phyloP scores from a whole-genome alignment of 805 yeast genomes.

The Candida morakotiae region DNA sequence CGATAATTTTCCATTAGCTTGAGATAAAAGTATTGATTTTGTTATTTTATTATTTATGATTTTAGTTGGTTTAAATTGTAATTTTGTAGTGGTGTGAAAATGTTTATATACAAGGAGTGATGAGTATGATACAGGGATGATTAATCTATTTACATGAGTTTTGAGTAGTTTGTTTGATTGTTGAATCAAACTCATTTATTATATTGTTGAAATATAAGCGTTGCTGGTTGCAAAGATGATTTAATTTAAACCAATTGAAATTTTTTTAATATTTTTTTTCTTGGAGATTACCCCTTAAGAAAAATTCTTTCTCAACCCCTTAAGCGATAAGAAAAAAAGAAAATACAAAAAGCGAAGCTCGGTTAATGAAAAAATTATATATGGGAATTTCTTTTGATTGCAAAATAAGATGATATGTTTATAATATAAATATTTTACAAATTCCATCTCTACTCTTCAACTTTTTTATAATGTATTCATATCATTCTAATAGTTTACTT shows the following conservation, averaged over 20 bases:
- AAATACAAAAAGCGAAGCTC: background rate
- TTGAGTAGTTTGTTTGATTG: background rate
- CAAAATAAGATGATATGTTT: background rate
- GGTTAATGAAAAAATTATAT: background rate
- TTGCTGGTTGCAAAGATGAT: background rate
- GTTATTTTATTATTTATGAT: constrained; percentile 10
- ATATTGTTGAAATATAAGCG: constrained; percentile 1
- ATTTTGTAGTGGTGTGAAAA: background rate
- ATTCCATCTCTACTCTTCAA: background rate
- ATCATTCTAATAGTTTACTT: background rate
- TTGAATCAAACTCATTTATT: background rate
- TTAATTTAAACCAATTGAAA: background rate
- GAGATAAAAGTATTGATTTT: constrained; percentile 23
- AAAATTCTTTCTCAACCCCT: background rate
- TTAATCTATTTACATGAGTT: background rate
- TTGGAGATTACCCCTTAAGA: background rate
- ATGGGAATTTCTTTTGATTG: background rate
- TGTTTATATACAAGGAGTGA: constrained; percentile 1
- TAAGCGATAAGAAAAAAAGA: background rate
- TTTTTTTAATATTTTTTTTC: background rate
- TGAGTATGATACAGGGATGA: background rate
- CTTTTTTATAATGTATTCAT: background rate
- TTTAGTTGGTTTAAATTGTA: background rate
- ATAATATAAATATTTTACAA: background rate
- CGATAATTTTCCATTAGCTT: constrained; percentile 26